Base-by-base conservation (phyloP, 345 rosid species). In the Abelmoschus esculentus region DNA sequence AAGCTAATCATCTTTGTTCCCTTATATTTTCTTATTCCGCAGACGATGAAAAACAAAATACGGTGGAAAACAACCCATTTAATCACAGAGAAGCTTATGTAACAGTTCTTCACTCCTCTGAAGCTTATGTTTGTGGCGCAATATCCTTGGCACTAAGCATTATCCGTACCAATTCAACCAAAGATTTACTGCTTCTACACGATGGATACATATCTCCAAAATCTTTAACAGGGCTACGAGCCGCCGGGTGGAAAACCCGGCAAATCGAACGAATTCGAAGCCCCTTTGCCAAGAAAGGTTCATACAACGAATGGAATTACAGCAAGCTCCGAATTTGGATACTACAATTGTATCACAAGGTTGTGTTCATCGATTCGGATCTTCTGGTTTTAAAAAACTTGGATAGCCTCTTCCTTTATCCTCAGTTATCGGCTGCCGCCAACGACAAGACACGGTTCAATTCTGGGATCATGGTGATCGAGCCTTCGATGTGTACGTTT, bases 251-350 rank as follows among this genome's bases (percentile, higher is more conserved):
- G 97, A 70, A 79, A 67, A 83, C 90, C 6, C 31, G 63, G 50
- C 68, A 17, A 0, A 85, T 91, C 2, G 65, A 76, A 0, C 87
- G 89, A 6, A 93, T 93, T 26, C 82, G 88, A 0, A 89, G 84
- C 66, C 97, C 96, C 6, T 83, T 77, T 12, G 72, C 98, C 1
- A 15, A 12, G 7, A 80, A 74, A 49, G 83, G 53, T 12, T 62
- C 97, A 8, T 91, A 93, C 80, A 91, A 93, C 54, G 96, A 91
- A 44, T 93, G 97, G 95, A 93, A 91, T 71, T 91, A 89, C n/a
- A 88, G 89, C 86, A 93, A 93, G 72, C 84, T 93, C 6, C 78
- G 96, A 7, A 66, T 93, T 4, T 93, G 97, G 98, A 80, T 86
- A 64, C 76, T 91, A 22, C 58, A 40, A 0, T 82, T 84, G 3